Base-by-base conservation (phyloP, 805 yeast genomes). In the Wilhelminamyces savonicus region DNA sequence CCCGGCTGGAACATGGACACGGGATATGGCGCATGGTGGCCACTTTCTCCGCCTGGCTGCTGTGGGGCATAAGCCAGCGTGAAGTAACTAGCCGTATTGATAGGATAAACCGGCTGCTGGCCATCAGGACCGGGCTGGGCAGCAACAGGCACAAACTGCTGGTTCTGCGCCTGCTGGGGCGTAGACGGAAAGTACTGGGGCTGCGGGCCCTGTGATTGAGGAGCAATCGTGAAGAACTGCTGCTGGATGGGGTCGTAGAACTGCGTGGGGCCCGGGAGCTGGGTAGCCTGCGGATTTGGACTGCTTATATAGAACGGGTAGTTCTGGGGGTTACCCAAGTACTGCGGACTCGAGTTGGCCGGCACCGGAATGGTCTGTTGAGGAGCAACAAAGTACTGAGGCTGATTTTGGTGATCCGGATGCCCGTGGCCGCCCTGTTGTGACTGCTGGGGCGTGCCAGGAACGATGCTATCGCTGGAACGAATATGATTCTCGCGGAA, bases 231-330 rank as follows among this genome's bases (percentile, higher is more conserved):
- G 35, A 49, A 63, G 33, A 56, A 62, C 35, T 62, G 69, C 41
- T 63, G 69, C 46, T 58, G 66, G 5, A 60, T 59, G 1, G 69
- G 69, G 34, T 63, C 69, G 39, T 61, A 64, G 32, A 58, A 60
- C 35, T 58, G 66, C 37, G 60, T 69, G 37, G 56, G 22, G 44
- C 37, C 7, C 33, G 20, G 40, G 37, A n/a, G 49, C 31, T 26
- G 44, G 41, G 32, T 41, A 42, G 32, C 29, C 29, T 19, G 28
- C 30, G 34, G 18, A 24, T 18, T 22, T 23, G 17, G 12, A 24
- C 23, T 6, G 32, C 15, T 36, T 37, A 13, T 39, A 38, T 16
- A 38, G 39, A 13, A 34, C 36, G 21, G 31, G 41, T 12, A 41
- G 46, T 27, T 25, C 41, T 14, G 38, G 48, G 9, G 25, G 39